phyloP scores from a whole-genome alignment of 495 filamentous ascomycete genomes.

The Hyaloscypha variabilis region DNA sequence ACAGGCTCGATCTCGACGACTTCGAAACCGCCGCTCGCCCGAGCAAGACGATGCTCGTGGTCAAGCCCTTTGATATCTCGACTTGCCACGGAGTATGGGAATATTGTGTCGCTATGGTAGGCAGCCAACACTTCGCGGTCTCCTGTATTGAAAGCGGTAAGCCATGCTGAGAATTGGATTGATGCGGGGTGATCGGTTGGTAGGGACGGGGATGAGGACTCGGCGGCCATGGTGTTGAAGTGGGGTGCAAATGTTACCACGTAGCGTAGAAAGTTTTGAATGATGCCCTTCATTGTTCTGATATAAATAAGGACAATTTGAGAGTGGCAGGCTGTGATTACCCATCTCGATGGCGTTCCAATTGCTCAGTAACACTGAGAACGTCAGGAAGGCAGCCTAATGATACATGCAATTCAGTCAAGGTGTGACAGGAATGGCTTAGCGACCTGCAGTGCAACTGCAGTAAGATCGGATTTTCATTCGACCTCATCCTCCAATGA shows the following conservation, averaged over 20 bases:
- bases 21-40: constrained; percentile 8
- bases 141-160: constrained; percentile 4
- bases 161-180: constrained; percentile 13
- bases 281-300: not conserved
- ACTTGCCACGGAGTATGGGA: constrained; percentile 8
- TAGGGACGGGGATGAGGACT: not conserved
- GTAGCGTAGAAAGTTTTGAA: not conserved
- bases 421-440: too few relatives aligned
- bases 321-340: too few relatives aligned
- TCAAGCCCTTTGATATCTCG: not conserved
- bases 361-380: too few relatives aligned
- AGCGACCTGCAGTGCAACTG: too few relatives aligned
- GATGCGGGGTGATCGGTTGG: constrained; percentile 2
- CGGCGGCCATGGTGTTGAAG: not conserved
- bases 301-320: too few relatives aligned
- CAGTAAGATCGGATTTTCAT: too few relatives aligned
- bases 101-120: not conserved
- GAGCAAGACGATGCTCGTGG: not conserved
- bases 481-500: too few relatives aligned
- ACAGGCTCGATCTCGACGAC: constrained; percentile 2
- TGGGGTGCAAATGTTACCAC: not conserved
- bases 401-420: too few relatives aligned
- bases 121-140: not conserved
- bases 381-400: too few relatives aligned
- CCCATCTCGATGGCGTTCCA: too few relatives aligned